These are phyloP conservation scores for Physcomitrellopsis africana DNA, from an alignment of 225 moss, liverwort and hornwort genomes.

Conservation along the genomic window DNA sequence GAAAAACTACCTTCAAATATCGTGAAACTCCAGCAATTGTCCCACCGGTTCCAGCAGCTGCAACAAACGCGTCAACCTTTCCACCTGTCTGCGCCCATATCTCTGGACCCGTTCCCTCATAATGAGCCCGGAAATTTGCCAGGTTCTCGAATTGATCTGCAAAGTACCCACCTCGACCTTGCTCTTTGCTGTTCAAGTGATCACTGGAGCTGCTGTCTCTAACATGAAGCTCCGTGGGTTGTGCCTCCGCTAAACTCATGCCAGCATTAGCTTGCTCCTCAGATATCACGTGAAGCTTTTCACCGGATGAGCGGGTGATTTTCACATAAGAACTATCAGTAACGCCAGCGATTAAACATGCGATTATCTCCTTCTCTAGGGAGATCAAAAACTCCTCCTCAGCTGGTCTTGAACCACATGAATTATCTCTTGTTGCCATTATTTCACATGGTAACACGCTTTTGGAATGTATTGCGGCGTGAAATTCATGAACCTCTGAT, in stretches of 20 bases:
- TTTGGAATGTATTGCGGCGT: conserved; percentile 25
- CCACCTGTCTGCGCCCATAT: conserved; percentile 87
- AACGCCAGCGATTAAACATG: conserved; percentile 28
- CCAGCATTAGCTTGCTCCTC: conserved; percentile 25
- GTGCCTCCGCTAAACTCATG: conserved; percentile 17
- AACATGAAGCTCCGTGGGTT: conserved; percentile 11
- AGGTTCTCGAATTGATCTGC: conserved; percentile 98
- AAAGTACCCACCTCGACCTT: conserved; percentile 71
- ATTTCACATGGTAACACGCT: conserved; percentile 21
- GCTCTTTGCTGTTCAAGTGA: conserved; percentile 39
- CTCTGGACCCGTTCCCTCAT: conserved; percentile 93
- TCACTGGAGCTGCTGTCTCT: conserved; percentile 18
- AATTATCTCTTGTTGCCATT: conserved; percentile 1
- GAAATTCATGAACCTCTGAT: conserved; percentile 9
- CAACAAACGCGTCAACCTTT: conserved; percentile 75
- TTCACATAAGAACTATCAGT: conserved; percentile 19
- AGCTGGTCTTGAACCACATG: conserved; percentile 27
- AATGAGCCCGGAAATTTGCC: conserved; percentile 92
- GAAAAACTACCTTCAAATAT: conserved; percentile 78
- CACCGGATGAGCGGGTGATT: conserved; percentile 5
- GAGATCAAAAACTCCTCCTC: conserved; percentile 34
- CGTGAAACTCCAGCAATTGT: conserved; percentile 90
- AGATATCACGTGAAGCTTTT: conserved; percentile 10
- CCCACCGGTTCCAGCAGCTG: conserved; percentile 97
- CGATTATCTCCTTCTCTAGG: conserved; percentile 35